Evolutionary conservation across 2,329 filamentous ascomycete genomes (phyloP).

Genomic region (Leptographium procerum): DNA sequence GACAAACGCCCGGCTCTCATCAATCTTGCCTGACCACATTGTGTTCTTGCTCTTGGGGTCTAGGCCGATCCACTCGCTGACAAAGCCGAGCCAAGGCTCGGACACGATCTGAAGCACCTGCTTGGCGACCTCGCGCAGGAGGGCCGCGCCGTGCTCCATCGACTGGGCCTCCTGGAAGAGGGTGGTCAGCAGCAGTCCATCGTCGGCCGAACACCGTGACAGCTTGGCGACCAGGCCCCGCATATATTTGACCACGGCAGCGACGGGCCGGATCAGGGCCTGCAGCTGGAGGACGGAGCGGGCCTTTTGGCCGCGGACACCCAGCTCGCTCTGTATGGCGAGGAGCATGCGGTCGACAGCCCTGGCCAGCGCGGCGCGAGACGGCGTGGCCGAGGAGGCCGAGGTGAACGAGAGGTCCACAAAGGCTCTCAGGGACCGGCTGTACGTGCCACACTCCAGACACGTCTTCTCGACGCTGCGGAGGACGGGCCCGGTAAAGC

Average conservation of each 20-base stretch:
- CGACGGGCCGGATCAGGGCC: constrained; percentile 33
- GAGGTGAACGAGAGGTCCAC: constrained; percentile 9
- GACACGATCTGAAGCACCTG: constrained; percentile 43
- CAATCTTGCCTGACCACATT: constrained; percentile 9
- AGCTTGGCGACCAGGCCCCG: constrained; percentile 37
- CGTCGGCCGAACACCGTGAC: constrained; percentile 28
- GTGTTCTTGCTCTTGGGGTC: constrained; percentile 36
- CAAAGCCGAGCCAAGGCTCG: constrained; percentile 23
- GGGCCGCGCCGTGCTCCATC: constrained; percentile 50
- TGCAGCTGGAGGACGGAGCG: constrained; percentile 43
- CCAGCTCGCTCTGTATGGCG: constrained; percentile 37
- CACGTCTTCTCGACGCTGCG: constrained; percentile 35
- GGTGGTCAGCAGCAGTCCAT: constrained; percentile 50
- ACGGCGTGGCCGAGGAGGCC: constrained; percentile 22
- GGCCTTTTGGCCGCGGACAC: constrained; percentile 27
- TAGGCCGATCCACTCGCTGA: constrained; percentile 67
- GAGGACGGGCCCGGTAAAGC: constrained; percentile 41
- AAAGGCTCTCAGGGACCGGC: constrained; percentile 21
- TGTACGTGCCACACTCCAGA: constrained; percentile 34
- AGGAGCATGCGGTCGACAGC: constrained; percentile 36
- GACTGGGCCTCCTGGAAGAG: constrained; percentile 51
- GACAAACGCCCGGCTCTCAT: constrained; percentile 45
- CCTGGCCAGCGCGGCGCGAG: constrained; percentile 40
- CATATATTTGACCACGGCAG: constrained; percentile 39
- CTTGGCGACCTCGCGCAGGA: constrained; percentile 52